phyloP scores from a whole-genome alignment of 441 rosid genomes.

The Erodium moschatum region DNA sequence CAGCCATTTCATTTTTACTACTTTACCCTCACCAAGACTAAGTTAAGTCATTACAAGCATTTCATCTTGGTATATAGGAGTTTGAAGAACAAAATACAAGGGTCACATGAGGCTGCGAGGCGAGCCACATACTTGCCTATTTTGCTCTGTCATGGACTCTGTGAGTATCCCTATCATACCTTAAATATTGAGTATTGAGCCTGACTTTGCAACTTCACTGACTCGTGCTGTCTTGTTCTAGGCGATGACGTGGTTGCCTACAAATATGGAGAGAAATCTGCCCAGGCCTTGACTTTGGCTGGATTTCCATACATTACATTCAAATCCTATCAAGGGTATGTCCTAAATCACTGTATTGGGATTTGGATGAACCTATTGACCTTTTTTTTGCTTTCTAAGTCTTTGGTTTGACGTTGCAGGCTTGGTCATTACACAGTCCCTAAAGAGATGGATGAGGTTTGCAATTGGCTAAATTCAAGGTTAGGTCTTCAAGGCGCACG shows the following conservation, averaged over 20 bases:
- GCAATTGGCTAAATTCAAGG: slow-evolving; percentile 58
- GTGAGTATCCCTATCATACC: slow-evolving; percentile 23
- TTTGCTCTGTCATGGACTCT: slow-evolving; percentile 47
- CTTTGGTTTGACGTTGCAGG: slow-evolving; percentile 31
- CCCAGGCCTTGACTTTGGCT: slow-evolving; percentile 1
- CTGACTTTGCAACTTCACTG: too few species aligned
- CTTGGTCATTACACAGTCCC: slow-evolving; percentile 90
- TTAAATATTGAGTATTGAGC: too few species aligned
- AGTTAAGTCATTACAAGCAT: too few species aligned
- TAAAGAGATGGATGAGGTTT: slow-evolving; percentile 71
- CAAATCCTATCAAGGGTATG: slow-evolving; percentile 39
- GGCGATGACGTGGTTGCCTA: slow-evolving; percentile 36
- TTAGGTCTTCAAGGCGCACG: slow-evolving; percentile 63
- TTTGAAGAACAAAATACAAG: slow-evolving; percentile 45
- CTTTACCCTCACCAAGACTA: too few species aligned
- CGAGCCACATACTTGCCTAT: slow-evolving; percentile 56
- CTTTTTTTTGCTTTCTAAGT: neutral
- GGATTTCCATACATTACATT: neutral
- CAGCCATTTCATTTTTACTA: too few species aligned
- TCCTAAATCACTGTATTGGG: neutral
- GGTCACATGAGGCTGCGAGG: slow-evolving; percentile 49
- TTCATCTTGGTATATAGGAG: slow-evolving; percentile 22
- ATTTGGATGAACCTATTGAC: neutral
- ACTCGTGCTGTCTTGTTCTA: slow-evolving; percentile 19
- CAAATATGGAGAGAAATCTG: slow-evolving; percentile 9